phyloP scores from a whole-genome alignment of 768 basidiomycete genomes.

The Chalciporus pseudorubinellus region DNA sequence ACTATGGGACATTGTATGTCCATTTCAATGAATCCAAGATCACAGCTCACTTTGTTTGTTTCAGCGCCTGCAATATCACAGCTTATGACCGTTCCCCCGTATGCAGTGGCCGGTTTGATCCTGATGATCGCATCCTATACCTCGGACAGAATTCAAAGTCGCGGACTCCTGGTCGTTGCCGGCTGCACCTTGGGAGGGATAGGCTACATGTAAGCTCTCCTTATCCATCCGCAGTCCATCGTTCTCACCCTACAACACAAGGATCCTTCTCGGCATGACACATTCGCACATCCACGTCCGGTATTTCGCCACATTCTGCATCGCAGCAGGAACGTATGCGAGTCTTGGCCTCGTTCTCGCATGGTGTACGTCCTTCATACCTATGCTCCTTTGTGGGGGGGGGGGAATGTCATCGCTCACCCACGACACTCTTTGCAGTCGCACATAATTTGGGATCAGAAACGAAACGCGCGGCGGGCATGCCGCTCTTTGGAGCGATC shows the following conservation, averaged over 20 bases:
- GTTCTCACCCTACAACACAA: constrained; percentile 3
- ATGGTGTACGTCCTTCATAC: constrained; percentile 41
- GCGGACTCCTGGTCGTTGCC: constrained; percentile 37
- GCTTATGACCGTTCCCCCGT: constrained; percentile 54
- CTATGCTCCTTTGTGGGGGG: not conserved
- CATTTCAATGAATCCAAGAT: not conserved
- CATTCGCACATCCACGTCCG: constrained; percentile 34
- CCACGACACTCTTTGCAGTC: constrained; percentile 36
- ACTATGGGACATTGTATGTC: constrained; percentile 46
- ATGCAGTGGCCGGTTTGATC: constrained; percentile 42
- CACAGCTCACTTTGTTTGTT: not conserved
- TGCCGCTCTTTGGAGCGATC: constrained; percentile 42
- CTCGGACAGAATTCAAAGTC: constrained; percentile 44
- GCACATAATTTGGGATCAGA: constrained; percentile 44
- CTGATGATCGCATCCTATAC: constrained; percentile 36
- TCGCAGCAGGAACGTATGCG: constrained; percentile 45
- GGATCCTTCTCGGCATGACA: constrained; percentile 35
- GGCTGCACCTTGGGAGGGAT: constrained; percentile 35
- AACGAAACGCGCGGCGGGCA: constrained; percentile 42
- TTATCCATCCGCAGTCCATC: not conserved
- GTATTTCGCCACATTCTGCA: constrained; percentile 46
- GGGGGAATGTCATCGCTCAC: too few relatives aligned
- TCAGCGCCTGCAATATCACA: constrained; percentile 45
- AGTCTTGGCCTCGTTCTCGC: constrained; percentile 45
- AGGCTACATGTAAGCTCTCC: constrained; percentile 39